Evolutionary conservation across 768 basidiomycete species (phyloP).

Genomic region (Lanmaoa rubissima): DNA sequence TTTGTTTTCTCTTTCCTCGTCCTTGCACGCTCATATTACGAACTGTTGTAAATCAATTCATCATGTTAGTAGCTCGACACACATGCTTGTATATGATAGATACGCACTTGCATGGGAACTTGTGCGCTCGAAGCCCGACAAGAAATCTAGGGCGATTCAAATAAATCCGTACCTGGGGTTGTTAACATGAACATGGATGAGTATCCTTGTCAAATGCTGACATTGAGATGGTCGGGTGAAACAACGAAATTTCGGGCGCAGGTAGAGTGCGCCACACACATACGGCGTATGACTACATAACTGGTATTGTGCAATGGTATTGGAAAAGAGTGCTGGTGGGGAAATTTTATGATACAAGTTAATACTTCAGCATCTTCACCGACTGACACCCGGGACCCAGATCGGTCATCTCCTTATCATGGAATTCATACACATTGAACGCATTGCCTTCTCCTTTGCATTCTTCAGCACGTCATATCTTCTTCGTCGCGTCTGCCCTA

Average conservation of each 20-base stretch:
- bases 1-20: too few relatives aligned
- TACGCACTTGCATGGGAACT: neutral
- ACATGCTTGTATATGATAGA: neutral
- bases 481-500: slow-evolving; percentile 13
- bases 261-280: neutral
- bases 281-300: neutral
- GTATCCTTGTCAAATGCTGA: neutral
- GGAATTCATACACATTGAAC: slow-evolving; percentile 28
- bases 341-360: neutral
- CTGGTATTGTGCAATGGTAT: neutral
- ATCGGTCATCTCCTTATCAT: slow-evolving; percentile 18
- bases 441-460: neutral
- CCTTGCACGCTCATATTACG: neutral
- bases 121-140: neutral
- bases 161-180: neutral
- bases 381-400: neutral
- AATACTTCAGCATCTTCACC: neutral
- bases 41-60: neutral
- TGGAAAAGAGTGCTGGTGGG: neutral
- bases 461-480: neutral
- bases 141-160: neutral
- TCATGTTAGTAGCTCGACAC: neutral
- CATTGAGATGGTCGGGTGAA: neutral
- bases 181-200: too few relatives aligned
- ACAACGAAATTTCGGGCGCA: neutral